Base-by-base conservation (phyloP, 2,329 filamentous ascomycete species). In the Beauveria pseudobassiana region DNA sequence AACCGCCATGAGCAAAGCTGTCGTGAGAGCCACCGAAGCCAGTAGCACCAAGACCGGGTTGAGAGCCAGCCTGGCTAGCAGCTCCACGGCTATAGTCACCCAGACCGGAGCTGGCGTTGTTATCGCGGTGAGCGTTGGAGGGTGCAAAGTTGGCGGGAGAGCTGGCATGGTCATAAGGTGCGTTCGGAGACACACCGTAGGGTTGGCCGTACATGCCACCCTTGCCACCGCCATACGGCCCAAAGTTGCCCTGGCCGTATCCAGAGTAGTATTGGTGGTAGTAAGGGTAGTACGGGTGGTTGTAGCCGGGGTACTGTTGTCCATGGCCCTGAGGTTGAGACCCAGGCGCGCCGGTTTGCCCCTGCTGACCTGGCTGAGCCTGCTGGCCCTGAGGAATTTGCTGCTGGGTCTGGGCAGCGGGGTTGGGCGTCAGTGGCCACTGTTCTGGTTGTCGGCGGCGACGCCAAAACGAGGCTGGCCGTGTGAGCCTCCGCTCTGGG, bases 341-440 rank as follows among this genome's bases (percentile, higher is more conserved):
- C 52, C 73, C 73, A 48, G 77, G 77, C n/a, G 68, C 73, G 34
- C 71, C 74, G 48, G 74, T 71, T 66, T 81, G 80, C 59, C 73
- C 75, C 65, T 79, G 78, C 24, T 76, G 76, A 43, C 85, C 80
- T 53, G 66, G 67, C 61, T 66, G 64, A 50, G 73, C 75, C 65
- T 79, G 78, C 26, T 76, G 76, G 45, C 85, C 80, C 53, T 66
- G 67, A 56, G 65, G 64, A 50, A 61, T 70, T 60, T 73, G 63
- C 65, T 77, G 75, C 68, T 83, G 82, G 52, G 76, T 77, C 70
- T 84, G 82, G 12, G 77, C 76, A 46, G 87, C 82, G 30, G 93
- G 92, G 77, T 96, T 95, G 42, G 93, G 93, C 2, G 93, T 97
- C 69, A 93, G 74, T 95, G 89, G 50, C 92, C 93, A 72, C 91